These are phyloP conservation scores for Aphanocladium album DNA, from an alignment of 2,329 filamentous ascomycete species.

Conservation along the genomic window DNA sequence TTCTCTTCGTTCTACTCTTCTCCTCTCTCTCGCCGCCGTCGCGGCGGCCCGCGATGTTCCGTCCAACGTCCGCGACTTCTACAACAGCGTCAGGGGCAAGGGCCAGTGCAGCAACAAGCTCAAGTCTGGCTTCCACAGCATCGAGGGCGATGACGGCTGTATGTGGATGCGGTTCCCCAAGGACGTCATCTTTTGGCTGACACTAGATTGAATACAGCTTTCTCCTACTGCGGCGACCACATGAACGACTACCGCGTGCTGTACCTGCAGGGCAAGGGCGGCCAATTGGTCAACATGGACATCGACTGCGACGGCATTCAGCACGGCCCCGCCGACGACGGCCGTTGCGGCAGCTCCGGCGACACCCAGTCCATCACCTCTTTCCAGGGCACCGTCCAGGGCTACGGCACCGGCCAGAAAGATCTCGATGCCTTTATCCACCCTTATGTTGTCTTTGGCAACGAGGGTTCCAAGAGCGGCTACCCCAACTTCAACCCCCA, in stretches of 20 bases:
- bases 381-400: slow-evolving; percentile 36
- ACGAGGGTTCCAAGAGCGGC: slow-evolving; percentile 25
- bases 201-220: too few relatives aligned
- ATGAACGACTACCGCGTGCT: slow-evolving; percentile 36
- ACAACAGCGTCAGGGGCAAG: slow-evolving; percentile 33
- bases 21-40: slow-evolving; percentile 20
- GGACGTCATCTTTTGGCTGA: not conserved
- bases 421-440: slow-evolving; percentile 43
- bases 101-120: slow-evolving; percentile 34
- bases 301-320: slow-evolving; percentile 53
- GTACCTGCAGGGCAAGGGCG: slow-evolving; percentile 41
- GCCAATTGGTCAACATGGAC: slow-evolving; percentile 49
- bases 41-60: slow-evolving; percentile 32
- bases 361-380: slow-evolving; percentile 44
- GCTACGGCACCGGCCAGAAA: slow-evolving; percentile 27
- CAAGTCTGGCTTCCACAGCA: slow-evolving; percentile 36
- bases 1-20: slow-evolving; percentile 19
- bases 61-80: slow-evolving; percentile 35
- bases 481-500: slow-evolving; percentile 32
- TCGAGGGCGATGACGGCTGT: slow-evolving; percentile 32
- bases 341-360: slow-evolving; percentile 39
- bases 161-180: slow-evolving; percentile 11
- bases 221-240: slow-evolving; percentile 43
- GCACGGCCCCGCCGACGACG: slow-evolving; percentile 34
- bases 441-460: slow-evolving; percentile 46